Percentiles rank a stretch among this genome's conserved stretches.
Evolutionary conservation across 2,329 filamentous ascomycete species (phyloP).

Genomic region (Fusarium bulbicola): DNA sequence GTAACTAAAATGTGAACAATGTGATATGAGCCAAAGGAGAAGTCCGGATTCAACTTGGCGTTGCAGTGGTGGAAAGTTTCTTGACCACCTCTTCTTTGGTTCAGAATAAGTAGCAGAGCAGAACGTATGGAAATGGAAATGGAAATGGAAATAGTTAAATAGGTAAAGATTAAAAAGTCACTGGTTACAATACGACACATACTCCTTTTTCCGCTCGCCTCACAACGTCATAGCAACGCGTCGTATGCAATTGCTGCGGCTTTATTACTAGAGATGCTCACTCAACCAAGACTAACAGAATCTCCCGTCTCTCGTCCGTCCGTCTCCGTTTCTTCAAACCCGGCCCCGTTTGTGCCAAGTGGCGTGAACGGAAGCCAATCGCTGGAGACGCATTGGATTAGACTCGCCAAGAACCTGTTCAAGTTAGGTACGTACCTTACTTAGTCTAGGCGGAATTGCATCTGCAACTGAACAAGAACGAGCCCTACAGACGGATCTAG

Average conservation of each 20-base stretch:
- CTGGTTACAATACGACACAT: neutral
- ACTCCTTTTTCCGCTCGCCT: conserved; percentile 5
- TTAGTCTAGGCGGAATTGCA: neutral
- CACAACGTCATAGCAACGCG: conserved; percentile 21
- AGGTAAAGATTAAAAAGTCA: neutral
- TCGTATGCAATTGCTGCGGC: neutral
- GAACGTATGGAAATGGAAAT: neutral
- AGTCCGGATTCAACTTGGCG: conserved; percentile 2
- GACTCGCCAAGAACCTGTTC: neutral
- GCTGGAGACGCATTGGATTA: neutral
- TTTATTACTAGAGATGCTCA: neutral
- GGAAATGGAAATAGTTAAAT: neutral
- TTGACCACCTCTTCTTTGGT: neutral
- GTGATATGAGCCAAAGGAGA: neutral
- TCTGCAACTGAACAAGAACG: neutral
- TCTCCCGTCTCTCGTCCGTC: neutral
- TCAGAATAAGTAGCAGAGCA: neutral
- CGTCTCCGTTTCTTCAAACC: neutral
- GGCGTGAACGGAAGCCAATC: conserved; percentile 5
- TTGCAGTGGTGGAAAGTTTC: conserved; percentile 9
- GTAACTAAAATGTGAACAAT: neutral
- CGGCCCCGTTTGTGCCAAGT: neutral
- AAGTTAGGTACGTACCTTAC: neutral
- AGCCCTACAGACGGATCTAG: neutral
- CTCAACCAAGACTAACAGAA: neutral